Base-by-base conservation (phyloP, 257 asterid species). In the Capsicum rhomboideum region DNA sequence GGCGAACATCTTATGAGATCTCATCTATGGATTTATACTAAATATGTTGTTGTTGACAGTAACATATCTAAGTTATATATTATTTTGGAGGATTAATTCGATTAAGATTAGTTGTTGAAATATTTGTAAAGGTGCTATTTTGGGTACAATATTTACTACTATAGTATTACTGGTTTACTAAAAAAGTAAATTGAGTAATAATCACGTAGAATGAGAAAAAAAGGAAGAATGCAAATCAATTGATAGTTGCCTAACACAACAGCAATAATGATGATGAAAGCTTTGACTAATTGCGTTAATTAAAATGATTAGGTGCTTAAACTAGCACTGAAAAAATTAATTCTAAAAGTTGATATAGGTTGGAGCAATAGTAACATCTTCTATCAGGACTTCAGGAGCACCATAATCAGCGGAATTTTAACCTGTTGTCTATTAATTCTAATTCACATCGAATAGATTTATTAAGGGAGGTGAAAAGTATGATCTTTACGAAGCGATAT, bases 161-260 rank as follows among this genome's bases (percentile, higher is more conserved):
- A 8, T 61, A 61, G 2, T 61, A 61, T 21, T 61, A 69, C 7
- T 18, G 2, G 28, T 37, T 34, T 31, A 37, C 28, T 18, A 5
- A 71, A n/a, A 71, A 71, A 71, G 31, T 40, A 71, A 54, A 71
- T n/a, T 10, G 79, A 40, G 79, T 71, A 71, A 71, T 71, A 71
- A 69, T 69, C 53, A 40, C 20, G 28, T 20, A 37, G 78, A 40
- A 69, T 37, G 6, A 10, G 9, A 40, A 34, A 40, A 34, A 40
- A 69, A 20, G 18, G 79, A 71, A 71, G 79, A 40, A 53, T 71
- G 54, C 16, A 71, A 71, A 71, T 40, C 79, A 71, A 40, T 10
- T 40, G 20, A 20, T 40, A 71, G 31, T 12, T n/a, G n/a, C 79
- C 31, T 12, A 42, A 71, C 12, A 72, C 31, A 72, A 72, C 56